Conservation (phyloP, 495 filamentous ascomycete genomes). For the Durotheca rogersii region DNA sequence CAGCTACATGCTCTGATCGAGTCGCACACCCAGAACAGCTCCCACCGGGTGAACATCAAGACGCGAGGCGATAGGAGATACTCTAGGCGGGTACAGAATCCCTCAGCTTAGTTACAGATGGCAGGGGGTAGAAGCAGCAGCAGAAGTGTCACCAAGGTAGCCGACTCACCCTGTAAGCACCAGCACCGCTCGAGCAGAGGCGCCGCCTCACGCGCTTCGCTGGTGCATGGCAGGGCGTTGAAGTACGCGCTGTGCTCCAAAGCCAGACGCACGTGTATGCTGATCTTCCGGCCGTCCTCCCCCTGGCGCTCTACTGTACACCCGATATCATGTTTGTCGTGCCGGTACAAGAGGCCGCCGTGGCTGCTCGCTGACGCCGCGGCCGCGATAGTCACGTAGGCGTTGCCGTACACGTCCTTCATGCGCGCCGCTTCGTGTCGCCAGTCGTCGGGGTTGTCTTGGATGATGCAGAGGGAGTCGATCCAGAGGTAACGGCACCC, state of each 20-base stretch:
- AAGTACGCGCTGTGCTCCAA: slow-evolving; percentile 16
- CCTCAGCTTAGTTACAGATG: no score
- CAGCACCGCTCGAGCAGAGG: slow-evolving; percentile 14
- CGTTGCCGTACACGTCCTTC: slow-evolving; percentile 32
- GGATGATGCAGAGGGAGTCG: slow-evolving; percentile 39
- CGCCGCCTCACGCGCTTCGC: slow-evolving; percentile 3
- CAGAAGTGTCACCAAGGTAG: no score
- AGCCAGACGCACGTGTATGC: slow-evolving; percentile 9
- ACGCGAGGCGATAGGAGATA: slow-evolving; percentile 21
- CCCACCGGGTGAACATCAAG: slow-evolving; percentile 16
- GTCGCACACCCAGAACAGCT: slow-evolving; percentile 15
- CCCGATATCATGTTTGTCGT: slow-evolving; percentile 1
- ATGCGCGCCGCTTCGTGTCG: slow-evolving; percentile 24
- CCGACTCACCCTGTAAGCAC: slow-evolving; percentile 18
- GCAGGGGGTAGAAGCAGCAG: no score
- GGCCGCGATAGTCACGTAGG: slow-evolving; percentile 21
- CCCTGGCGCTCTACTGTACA: slow-evolving; percentile 4
- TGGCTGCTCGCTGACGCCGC: slow-evolving; percentile 7
- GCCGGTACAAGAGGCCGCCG: slow-evolving; percentile 14
- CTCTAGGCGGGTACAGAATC: no score
- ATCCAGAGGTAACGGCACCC: slow-evolving; percentile 37
- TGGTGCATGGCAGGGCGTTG: slow-evolving; percentile 4
- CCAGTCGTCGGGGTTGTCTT: slow-evolving; percentile 33
- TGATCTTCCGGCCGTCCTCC: neutral
- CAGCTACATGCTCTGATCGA: slow-evolving; percentile 7